A percentile compares a stretch with the other conserved stretches of the same genome.
Evolutionary conservation across 176 grass and related monocot genomes (phyloP).

Genomic region (Dactylis glomerata): DNA sequence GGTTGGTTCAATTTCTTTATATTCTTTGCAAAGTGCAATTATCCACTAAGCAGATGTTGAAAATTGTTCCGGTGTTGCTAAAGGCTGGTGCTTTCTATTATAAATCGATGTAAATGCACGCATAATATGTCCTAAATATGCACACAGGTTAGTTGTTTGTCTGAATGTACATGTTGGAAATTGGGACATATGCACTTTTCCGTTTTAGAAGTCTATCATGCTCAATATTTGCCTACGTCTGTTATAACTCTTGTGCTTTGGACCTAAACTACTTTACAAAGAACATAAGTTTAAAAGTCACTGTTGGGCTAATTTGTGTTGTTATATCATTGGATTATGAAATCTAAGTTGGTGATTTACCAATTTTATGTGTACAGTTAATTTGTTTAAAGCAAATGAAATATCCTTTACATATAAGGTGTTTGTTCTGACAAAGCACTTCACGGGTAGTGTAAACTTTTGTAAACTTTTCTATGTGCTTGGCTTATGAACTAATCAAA

Average conservation of each 20-base stretch:
- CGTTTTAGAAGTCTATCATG: conserved; percentile 1
- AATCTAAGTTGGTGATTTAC: not conserved
- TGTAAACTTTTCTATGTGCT: not conserved
- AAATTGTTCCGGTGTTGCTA: not conserved
- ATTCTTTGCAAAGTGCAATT: not conserved
- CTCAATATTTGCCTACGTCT: not conserved
- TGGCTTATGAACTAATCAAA: not conserved
- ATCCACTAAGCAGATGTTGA: not conserved
- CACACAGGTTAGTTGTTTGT: not conserved
- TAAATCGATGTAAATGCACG: not conserved
- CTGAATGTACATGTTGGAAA: not conserved
- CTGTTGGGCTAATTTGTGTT: not conserved
- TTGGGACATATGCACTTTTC: not conserved
- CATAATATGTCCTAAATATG: not conserved
- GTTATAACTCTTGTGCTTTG: not conserved
- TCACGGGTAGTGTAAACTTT: not conserved
- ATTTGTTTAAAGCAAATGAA: not conserved
- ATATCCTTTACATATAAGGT: not conserved
- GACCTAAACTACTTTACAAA: conserved; percentile 7
- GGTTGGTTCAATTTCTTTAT: conserved; percentile 1
- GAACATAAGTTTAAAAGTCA: not conserved
- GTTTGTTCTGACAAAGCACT: not conserved
- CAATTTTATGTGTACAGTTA: not conserved
- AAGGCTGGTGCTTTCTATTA: not conserved
- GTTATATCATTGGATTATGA: not conserved